Percentiles rank a stretch among this genome's conserved stretches.
Conservation (phyloP, 441 rosid genomes). For the Populus hybrid region DNA sequence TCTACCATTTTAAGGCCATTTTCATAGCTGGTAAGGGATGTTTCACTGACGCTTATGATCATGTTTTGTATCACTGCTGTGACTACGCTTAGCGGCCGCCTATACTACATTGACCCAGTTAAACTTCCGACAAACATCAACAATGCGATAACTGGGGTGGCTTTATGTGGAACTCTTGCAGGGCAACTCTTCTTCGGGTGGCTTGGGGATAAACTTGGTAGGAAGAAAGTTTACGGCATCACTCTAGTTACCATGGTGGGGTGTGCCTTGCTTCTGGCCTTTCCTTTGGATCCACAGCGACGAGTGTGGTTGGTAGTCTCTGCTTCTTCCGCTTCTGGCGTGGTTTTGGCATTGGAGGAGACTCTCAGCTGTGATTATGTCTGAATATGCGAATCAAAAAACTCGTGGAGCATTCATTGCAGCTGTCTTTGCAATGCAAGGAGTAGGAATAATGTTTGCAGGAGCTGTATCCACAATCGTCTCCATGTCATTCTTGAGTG, state of each 20-base stretch:
- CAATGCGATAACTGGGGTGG: slow-evolving; percentile 43
- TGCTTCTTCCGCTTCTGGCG: slow-evolving; percentile 64
- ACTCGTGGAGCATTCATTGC: slow-evolving; percentile 62
- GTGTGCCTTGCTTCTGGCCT: slow-evolving; percentile 51
- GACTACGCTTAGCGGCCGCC: slow-evolving; percentile 44
- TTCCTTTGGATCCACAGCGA: slow-evolving; percentile 43
- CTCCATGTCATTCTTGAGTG: slow-evolving; percentile 30
- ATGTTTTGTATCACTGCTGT: slow-evolving; percentile 53
- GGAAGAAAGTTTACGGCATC: slow-evolving; percentile 53
- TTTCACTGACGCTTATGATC: slow-evolving; percentile 61
- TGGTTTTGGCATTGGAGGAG: slow-evolving; percentile 60
- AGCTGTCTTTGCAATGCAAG: slow-evolving; percentile 65
- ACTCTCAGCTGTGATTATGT: slow-evolving; percentile 60
- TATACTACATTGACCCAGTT: slow-evolving; percentile 45
- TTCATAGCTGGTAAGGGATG: slow-evolving; percentile 62
- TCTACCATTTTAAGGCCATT: slow-evolving; percentile 58
- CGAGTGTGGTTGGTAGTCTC: slow-evolving; percentile 37
- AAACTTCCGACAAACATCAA: slow-evolving; percentile 34
- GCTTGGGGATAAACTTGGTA: slow-evolving; percentile 52
- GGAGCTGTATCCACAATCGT: slow-evolving; percentile 46
- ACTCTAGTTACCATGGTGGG: slow-evolving; percentile 52
- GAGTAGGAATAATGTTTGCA: slow-evolving; percentile 48
- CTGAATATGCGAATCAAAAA: slow-evolving; percentile 52
- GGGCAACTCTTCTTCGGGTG: slow-evolving; percentile 49
- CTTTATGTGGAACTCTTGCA: slow-evolving; percentile 43